A percentile compares a stretch with the other conserved stretches of the same genome.
Conservation (phyloP, 2,329 filamentous ascomycete genomes). For the Trichoderma guizhouense region DNA sequence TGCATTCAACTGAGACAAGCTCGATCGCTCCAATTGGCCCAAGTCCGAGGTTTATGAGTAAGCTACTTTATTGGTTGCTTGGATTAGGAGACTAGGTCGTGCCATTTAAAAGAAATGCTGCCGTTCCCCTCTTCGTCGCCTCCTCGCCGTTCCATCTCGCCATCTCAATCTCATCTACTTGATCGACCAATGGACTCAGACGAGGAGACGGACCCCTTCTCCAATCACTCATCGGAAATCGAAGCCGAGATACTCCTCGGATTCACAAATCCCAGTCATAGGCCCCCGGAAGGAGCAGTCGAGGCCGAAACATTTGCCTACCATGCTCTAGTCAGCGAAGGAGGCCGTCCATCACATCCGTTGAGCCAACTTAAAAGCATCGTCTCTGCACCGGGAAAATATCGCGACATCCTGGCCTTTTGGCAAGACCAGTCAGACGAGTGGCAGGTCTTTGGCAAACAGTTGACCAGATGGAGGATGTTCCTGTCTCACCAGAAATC, state of each 20-base stretch:
- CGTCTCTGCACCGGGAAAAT: neutral
- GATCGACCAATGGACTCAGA: neutral
- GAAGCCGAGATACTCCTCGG: neutral
- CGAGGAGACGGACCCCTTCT: neutral
- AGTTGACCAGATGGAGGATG: slow-evolving; percentile 11
- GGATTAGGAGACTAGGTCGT: neutral
- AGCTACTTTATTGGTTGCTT: neutral
- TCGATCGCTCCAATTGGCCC: neutral
- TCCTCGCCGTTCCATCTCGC: neutral
- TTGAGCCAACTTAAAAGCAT: neutral
- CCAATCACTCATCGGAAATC: neutral
- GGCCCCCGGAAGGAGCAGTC: neutral
- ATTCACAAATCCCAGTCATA: neutral
- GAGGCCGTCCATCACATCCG: slow-evolving; percentile 18
- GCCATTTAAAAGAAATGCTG: neutral
- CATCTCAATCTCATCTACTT: neutral
- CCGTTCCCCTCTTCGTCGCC: neutral
- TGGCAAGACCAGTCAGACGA: slow-evolving; percentile 15
- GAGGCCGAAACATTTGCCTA: slow-evolving; percentile 3
- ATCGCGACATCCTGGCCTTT: slow-evolving; percentile 15
- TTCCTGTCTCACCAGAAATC: slow-evolving; percentile 12
- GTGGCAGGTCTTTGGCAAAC: slow-evolving; percentile 16
- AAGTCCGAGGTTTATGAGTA: neutral
- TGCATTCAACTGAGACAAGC: neutral
- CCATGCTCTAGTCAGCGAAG: slow-evolving; percentile 10